Base-by-base conservation (phyloP, 2,329 filamentous ascomycete species). In the Apiospora rasikravindrae region DNA sequence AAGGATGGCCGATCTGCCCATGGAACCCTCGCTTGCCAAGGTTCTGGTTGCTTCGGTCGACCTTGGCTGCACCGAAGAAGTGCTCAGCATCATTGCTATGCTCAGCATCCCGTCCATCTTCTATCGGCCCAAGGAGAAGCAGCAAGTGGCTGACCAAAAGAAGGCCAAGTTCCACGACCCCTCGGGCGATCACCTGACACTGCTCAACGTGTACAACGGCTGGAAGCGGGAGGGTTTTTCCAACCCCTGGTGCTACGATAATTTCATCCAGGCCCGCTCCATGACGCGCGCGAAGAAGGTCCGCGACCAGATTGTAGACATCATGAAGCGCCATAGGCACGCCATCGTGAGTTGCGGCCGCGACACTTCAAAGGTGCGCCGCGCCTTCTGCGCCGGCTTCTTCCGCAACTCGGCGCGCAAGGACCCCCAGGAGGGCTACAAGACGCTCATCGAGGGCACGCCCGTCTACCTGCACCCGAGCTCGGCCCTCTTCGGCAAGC, bases 1-100 rank as follows among this genome's bases (percentile, higher is more conserved):
- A 66, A 97, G 98, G 81, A 98, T 99, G 96, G 95, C 96, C 14
- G 96, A 99, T 79, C 98, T 98, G 81, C 96, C 96, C 0, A 98
- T 98, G 94, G 95, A 98, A 72, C 96, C 96, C 0, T 91, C 94
- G 0, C 88, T 98, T 0, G 94, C 95, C 70, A 99, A 98, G 82
- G 92, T 94, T 0, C 88, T 99, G 1, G 97, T 99, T 74, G 92
- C 91, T 14, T 94, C 94, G 0, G 93, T 97, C 1, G 94, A 98
- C 67, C 89, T 97, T 75, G 89, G 92, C 40, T 99, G 97, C 82
- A 95, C 94, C 0, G 96, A 99, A 37, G 96, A 99, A 82, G 91
- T 98, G 78, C 90, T 99, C 37, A 96, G 90, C 75, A 98, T 99
- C 73, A 95, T 99, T 2, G 93, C 95, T 61, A 97, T 98, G 95